A percentile compares a stretch with the other conserved stretches of the same genome.
Conservation (phyloP, 257 asterid species). For the Schizonepeta tenuifolia region DNA sequence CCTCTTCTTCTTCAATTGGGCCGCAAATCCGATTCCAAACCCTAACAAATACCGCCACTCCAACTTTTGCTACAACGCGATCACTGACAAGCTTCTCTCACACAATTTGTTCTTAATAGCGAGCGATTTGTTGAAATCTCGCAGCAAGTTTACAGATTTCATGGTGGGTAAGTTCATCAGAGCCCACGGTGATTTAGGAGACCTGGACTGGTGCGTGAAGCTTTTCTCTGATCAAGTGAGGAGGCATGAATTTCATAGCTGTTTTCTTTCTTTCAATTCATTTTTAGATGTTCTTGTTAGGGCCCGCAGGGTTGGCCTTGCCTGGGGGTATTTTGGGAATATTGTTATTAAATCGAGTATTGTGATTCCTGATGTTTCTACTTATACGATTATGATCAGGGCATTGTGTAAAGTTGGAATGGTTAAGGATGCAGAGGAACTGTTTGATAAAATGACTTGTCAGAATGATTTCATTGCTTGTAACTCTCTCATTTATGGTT, state of each 20-base stretch:
- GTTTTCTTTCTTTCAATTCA: conserved; percentile 55
- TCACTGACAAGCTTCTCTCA: conserved; percentile 48
- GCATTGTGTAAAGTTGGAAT: conserved; percentile 53
- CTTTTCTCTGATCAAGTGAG: conserved; percentile 31
- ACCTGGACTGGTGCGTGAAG: conserved; percentile 42
- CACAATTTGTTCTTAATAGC: conserved; percentile 44
- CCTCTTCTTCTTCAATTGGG: conserved; percentile 62
- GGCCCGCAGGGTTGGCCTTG: conserved; percentile 35
- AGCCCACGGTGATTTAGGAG: conserved; percentile 57
- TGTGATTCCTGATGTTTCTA: conserved; percentile 48
- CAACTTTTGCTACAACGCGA: conserved; percentile 50
- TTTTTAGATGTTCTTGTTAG: conserved; percentile 53
- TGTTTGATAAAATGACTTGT: conserved; percentile 50
- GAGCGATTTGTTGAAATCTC: conserved; percentile 39
- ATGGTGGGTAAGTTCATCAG: conserved; percentile 57
- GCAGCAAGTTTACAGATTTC: conserved; percentile 45
- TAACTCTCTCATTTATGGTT: conserved; percentile 46
- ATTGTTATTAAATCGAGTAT: conserved; percentile 41
- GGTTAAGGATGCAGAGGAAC: conserved; percentile 45
- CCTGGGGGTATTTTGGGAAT: conserved; percentile 46
- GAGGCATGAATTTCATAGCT: conserved; percentile 35
- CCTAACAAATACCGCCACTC: conserved; percentile 43
- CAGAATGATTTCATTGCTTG: conserved; percentile 40
- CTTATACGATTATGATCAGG: conserved; percentile 47
- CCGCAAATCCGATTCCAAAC: conserved; percentile 42